Base-by-base conservation (phyloP, 2,329 filamentous ascomycete genomes). In the Penicillium sp. region DNA sequence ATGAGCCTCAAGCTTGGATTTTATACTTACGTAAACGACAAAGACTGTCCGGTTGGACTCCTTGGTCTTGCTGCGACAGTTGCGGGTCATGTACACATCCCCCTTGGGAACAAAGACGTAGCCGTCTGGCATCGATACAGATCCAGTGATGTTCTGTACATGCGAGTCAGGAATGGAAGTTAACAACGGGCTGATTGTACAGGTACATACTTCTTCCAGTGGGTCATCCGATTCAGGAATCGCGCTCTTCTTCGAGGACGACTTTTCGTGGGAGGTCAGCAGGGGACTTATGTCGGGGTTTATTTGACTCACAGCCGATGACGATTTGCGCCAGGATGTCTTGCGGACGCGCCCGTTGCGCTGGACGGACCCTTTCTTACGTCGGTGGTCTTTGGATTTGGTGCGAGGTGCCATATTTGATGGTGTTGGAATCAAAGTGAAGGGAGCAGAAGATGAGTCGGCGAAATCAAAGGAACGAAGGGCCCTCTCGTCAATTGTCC, bases 61-160 rank as follows among this genome's bases (percentile, higher is more conserved):
- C 48, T 71, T 73, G 10, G 71, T 74, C 24, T 63, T 64, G 27
- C 51, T 59, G 20, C 73, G 69, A 47, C 73, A 76, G 48, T 75
- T 63, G 13, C 73, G 66, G n/a, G 74, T 76, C 14, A 76, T 58
- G 55, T 75, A 77, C 25, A 71, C 62, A 50, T 76, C 63, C 11
- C 74, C 74, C 57, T 71, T 75, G 25, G 67, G 66, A 5, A 76
- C 72, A 49, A 76, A 74, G 18, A 66, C 52, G 59, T 75, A 76
- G 24, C 57, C 62, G 20, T 59, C 30, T 5, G 66, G 69, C 24
- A 69, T 53, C 1, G 60, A 57, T 9, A 66, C 55, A 24, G 49
- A 49, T 41, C 68, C 58, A 24, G 67, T 56, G 36, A 69, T 67
- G 42, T 69, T 69, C 72, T 74, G 51, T 20, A 39, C 16, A 28